These are phyloP conservation scores for Termitomyces sp. DNA, from an alignment of 768 basidiomycete genomes.

Conservation along the genomic window DNA sequence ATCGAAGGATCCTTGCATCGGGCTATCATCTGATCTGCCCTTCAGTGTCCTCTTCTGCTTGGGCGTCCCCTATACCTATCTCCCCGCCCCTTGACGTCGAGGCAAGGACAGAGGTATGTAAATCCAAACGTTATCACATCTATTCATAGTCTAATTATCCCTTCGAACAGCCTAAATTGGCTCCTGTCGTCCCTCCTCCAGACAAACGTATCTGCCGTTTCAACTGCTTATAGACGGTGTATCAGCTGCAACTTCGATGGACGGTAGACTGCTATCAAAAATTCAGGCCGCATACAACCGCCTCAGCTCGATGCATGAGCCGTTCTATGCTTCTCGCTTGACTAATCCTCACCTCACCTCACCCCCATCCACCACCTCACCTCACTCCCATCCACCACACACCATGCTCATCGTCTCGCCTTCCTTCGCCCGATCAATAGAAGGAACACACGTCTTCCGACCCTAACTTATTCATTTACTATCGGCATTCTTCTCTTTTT, in stretches of 20 bases:
- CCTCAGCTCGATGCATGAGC: slow-evolving; percentile 7
- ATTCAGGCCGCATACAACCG: background rate
- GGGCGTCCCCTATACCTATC: slow-evolving; percentile 13
- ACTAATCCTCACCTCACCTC: background rate
- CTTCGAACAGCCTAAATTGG: background rate
- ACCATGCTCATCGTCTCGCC: background rate
- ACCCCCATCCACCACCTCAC: background rate
- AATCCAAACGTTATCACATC: no score
- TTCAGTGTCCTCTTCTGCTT: slow-evolving; percentile 10
- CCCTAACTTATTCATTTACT: background rate
- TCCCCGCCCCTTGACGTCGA: slow-evolving; percentile 15
- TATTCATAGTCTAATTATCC: background rate
- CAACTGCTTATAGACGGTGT: slow-evolving; percentile 5
- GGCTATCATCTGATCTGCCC: background rate
- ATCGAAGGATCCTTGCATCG: background rate
- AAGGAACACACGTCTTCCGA: no score
- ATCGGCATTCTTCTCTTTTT: background rate
- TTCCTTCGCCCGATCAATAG: no score
- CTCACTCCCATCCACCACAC: background rate
- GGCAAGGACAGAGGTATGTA: slow-evolving; percentile 9
- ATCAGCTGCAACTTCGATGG: background rate
- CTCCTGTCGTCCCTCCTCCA: background rate
- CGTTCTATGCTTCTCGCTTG: background rate
- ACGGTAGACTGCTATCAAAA: no score
- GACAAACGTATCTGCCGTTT: slow-evolving; percentile 10